Conservation (phyloP, 2,329 filamentous ascomycete species). For the Colletotrichum tropicale region DNA sequence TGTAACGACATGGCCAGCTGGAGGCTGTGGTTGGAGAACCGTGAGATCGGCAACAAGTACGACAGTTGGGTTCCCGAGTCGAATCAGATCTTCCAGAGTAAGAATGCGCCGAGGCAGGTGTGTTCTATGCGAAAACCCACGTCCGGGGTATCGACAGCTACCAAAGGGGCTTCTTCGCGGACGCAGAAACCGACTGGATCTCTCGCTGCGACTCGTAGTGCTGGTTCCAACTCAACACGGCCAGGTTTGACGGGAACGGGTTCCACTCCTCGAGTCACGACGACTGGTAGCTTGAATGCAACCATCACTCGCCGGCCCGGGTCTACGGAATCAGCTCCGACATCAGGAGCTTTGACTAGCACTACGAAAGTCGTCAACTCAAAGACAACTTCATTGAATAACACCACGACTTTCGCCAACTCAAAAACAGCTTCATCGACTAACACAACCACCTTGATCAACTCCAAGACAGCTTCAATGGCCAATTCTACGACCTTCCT, state of each 20-base stretch:
- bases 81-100: background rate
- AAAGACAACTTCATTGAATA: background rate
- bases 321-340: background rate
- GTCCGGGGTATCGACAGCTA: background rate
- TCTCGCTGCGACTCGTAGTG: background rate
- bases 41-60: constrained; percentile 30
- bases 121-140: background rate
- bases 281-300: background rate
- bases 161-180: background rate
- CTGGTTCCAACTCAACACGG: background rate
- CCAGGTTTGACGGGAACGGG: background rate
- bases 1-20: constrained; percentile 2
- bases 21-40: constrained; percentile 21
- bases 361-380: background rate
- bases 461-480: background rate
- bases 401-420: background rate
- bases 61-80: background rate
- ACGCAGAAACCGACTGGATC: background rate
- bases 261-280: background rate
- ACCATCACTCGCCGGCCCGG: background rate
- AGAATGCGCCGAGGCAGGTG: background rate
- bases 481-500: background rate
- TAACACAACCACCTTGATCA: background rate
- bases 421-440: background rate
- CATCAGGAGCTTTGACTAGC: background rate